Evolutionary conservation across 441 rosid species (phyloP).

Genomic region (Kokia cookei): DNA sequence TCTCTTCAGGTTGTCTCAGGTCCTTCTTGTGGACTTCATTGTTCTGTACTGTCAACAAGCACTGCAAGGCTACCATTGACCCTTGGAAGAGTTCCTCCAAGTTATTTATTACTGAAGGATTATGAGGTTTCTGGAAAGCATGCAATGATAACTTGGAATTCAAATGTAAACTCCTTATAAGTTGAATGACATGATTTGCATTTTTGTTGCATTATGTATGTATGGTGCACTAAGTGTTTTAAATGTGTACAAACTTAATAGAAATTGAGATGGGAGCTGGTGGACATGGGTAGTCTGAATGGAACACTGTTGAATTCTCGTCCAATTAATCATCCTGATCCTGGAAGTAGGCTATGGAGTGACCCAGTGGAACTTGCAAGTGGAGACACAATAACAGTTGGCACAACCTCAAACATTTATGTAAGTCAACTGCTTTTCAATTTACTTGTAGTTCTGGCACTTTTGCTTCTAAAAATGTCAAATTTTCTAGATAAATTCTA

Average conservation of each 20-base stretch:
- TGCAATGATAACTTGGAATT: constrained; percentile 90
- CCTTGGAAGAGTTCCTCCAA: constrained; percentile 80
- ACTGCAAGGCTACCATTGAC: constrained; percentile 70
- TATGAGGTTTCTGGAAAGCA: constrained; percentile 95
- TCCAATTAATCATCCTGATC: constrained; percentile 55
- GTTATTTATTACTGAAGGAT: constrained; percentile 69
- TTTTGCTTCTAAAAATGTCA: neutral
- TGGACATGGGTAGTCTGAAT: constrained; percentile 92
- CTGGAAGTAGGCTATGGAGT: constrained; percentile 77
- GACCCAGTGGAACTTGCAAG: constrained; percentile 63
- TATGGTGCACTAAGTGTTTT: constrained; percentile 11
- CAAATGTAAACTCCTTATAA: constrained; percentile 42
- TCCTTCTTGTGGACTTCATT: constrained; percentile 60
- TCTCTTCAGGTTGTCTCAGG: constrained; percentile 83
- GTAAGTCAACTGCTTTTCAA: constrained; percentile 38
- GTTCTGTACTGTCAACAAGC: constrained; percentile 52
- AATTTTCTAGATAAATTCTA: neutral
- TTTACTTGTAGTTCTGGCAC: constrained; percentile 11
- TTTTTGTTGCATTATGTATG: constrained; percentile 7
- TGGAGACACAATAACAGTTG: constrained; percentile 80
- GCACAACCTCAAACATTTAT: constrained; percentile 61
- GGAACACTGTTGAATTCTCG: constrained; percentile 78
- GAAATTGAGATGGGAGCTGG: constrained; percentile 91
- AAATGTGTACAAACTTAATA: constrained; percentile 24
- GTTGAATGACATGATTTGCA: constrained; percentile 6